Conservation (phyloP, 306 rosid genomes). For the Trifolium pratense region DNA sequence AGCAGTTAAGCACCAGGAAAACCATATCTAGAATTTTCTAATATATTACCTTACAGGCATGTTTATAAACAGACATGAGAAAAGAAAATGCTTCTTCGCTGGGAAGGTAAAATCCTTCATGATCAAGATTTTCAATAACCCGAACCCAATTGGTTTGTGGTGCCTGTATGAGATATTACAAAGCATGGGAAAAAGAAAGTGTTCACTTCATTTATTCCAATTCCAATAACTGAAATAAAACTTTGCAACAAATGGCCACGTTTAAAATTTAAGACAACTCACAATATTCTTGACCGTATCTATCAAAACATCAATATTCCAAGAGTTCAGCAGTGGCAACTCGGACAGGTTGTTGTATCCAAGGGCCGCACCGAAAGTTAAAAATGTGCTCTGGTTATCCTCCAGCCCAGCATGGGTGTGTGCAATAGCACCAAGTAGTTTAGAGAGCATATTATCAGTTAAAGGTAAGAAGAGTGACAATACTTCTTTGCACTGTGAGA, state of each 20-base stretch:
- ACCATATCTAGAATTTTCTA: conserved; percentile 22
- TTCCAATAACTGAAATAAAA: conserved; percentile 16
- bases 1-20: conserved; percentile 30
- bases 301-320: conserved; percentile 93
- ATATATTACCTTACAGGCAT: conserved; percentile 73
- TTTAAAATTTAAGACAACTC: conserved; percentile 41
- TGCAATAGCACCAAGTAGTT: conserved; percentile 85
- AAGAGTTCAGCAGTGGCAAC: conserved; percentile 70
- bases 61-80: conserved; percentile 79
- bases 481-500: conserved; percentile 84
- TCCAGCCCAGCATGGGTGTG: conserved; percentile 79
- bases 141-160: conserved; percentile 79
- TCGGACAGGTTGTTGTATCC: conserved; percentile 70
- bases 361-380: conserved; percentile 74
- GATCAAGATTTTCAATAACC: conserved; percentile 88
- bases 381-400: conserved; percentile 73
- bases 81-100: conserved; percentile 87
- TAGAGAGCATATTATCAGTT: conserved; percentile 73
- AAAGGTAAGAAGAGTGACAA: conserved; percentile 89
- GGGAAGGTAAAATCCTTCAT: conserved; percentile 94
- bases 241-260: neutral
- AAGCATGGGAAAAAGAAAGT: conserved; percentile 30
- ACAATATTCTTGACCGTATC: conserved; percentile 85
- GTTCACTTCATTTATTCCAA: conserved; percentile 25
- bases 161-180: conserved; percentile 66